Conservation (phyloP, 495 filamentous ascomycete species). For the Podospora australis region DNA sequence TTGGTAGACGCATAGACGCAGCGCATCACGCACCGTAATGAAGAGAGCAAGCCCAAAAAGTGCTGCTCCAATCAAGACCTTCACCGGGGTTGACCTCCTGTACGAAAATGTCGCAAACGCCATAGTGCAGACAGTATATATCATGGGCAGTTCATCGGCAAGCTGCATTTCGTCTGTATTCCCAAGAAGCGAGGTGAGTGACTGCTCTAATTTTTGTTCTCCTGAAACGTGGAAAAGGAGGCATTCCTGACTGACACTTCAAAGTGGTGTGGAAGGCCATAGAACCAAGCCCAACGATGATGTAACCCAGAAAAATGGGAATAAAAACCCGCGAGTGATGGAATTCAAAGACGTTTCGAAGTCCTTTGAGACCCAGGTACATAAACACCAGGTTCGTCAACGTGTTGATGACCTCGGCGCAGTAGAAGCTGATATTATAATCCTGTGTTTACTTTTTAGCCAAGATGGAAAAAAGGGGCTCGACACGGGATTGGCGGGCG, state of each 20-base stretch:
- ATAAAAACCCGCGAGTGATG: constrained; percentile 68
- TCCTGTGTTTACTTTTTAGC: constrained; percentile 25
- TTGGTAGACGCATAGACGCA: neutral
- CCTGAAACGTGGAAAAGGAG: too few relatives aligned
- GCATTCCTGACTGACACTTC: constrained; percentile 54
- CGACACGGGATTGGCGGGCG: too few relatives aligned
- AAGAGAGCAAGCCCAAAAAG: constrained; percentile 62
- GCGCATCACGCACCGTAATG: constrained; percentile 54
- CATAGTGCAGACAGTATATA: constrained; percentile 90
- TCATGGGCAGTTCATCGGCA: constrained; percentile 95
- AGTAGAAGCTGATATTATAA: constrained; percentile 44
- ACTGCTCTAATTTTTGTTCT: too few relatives aligned
- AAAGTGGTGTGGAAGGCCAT: constrained; percentile 78
- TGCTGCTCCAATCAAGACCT: constrained; percentile 51
- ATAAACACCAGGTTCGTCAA: constrained; percentile 79
- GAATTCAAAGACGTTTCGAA: constrained; percentile 61
- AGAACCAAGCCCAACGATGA: constrained; percentile 73
- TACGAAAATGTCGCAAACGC: constrained; percentile 81
- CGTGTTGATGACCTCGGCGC: constrained; percentile 47
- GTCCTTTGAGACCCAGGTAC: constrained; percentile 63
- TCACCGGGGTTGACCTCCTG: constrained; percentile 48
- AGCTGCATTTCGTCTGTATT: constrained; percentile 96
- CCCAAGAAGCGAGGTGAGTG: neutral
- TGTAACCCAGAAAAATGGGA: constrained; percentile 65
- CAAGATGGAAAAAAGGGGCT: neutral